Evolutionary conservation across 768 basidiomycete genomes (phyloP).

Genomic region (Lactifluus hygrophoroides): DNA sequence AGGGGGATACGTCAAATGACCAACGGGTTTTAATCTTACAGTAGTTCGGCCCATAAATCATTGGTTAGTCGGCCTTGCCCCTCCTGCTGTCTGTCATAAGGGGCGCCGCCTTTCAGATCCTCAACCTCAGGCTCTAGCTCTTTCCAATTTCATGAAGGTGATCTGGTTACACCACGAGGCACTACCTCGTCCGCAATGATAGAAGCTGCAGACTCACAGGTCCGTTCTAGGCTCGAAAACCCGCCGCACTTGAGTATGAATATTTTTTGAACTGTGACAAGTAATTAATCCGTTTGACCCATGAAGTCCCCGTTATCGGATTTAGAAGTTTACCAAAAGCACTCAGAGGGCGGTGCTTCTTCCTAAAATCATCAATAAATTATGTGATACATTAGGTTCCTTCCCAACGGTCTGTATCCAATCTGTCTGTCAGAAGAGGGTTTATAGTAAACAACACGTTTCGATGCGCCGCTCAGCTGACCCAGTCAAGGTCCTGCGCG

Average conservation of each 20-base stretch:
- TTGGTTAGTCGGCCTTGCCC: too few species aligned
- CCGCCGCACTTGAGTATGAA: background rate
- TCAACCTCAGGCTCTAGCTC: too few species aligned
- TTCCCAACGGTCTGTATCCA: background rate
- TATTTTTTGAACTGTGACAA: background rate
- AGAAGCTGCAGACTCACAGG: too few species aligned
- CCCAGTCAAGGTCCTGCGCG: slow-evolving; percentile 12
- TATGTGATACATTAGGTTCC: slow-evolving; percentile 10
- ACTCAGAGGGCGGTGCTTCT: background rate
- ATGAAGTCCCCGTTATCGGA: background rate
- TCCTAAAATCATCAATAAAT: background rate
- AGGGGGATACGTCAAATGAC: too few species aligned
- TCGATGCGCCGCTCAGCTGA: background rate
- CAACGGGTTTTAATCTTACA: too few species aligned
- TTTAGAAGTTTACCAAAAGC: background rate
- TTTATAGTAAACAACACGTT: background rate
- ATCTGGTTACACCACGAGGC: too few species aligned
- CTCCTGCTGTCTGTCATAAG: too few species aligned
- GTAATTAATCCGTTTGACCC: background rate
- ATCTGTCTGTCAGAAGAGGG: background rate
- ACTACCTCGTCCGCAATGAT: too few species aligned
- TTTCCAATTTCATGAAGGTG: too few species aligned
- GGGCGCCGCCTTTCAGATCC: too few species aligned
- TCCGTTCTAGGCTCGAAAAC: too few species aligned
- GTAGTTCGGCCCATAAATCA: too few species aligned